These are phyloP conservation scores for Phytophthora chlamydospora DNA, from an alignment of 352 stramenopile genomes.

Conservation along the genomic window DNA sequence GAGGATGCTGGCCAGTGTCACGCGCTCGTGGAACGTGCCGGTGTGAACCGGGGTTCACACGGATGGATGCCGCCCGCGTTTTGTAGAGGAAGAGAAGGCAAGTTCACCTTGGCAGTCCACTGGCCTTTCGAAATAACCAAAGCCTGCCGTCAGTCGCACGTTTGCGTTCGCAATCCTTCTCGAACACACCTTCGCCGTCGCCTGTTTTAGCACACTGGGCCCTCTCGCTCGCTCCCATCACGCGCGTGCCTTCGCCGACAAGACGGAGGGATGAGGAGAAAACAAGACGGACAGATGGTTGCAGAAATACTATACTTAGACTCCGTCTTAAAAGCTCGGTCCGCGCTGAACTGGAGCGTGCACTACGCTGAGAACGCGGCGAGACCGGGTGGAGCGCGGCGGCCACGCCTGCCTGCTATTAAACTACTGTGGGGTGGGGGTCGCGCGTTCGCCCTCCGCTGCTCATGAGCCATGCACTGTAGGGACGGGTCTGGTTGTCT, in stretches of 20 bases:
- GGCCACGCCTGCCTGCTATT: slow-evolving; percentile 22
- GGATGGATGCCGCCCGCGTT: slow-evolving; percentile 8
- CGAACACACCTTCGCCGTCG: slow-evolving; percentile 26
- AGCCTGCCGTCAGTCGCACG: too few species aligned
- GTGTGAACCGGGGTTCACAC: too few species aligned
- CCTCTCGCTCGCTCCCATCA: slow-evolving; percentile 20
- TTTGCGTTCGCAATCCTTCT: slow-evolving; percentile 8
- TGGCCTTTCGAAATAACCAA: too few species aligned
- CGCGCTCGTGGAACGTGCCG: slow-evolving; percentile 44
- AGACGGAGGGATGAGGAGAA: slow-evolving; percentile 1
- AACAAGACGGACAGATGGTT: slow-evolving; percentile 17
- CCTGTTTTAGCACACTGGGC: slow-evolving; percentile 34
- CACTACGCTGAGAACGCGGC: slow-evolving; percentile 38
- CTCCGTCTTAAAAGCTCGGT: slow-evolving; percentile 21
- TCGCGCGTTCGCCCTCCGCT: background rate
- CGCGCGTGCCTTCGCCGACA: slow-evolving; percentile 1
- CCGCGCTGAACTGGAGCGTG: slow-evolving; percentile 36
- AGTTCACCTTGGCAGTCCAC: too few species aligned
- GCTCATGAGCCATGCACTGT: slow-evolving; percentile 7
- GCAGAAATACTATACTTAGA: slow-evolving; percentile 44
- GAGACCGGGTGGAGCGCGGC: slow-evolving; percentile 6
- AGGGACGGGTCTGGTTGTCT: slow-evolving; percentile 1
- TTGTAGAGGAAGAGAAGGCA: slow-evolving; percentile 22
- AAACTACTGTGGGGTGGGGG: slow-evolving; percentile 22
- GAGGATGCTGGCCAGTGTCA: slow-evolving; percentile 27